Base-by-base conservation (phyloP, 345 rosid genomes). In the Syzygium jambos region DNA sequence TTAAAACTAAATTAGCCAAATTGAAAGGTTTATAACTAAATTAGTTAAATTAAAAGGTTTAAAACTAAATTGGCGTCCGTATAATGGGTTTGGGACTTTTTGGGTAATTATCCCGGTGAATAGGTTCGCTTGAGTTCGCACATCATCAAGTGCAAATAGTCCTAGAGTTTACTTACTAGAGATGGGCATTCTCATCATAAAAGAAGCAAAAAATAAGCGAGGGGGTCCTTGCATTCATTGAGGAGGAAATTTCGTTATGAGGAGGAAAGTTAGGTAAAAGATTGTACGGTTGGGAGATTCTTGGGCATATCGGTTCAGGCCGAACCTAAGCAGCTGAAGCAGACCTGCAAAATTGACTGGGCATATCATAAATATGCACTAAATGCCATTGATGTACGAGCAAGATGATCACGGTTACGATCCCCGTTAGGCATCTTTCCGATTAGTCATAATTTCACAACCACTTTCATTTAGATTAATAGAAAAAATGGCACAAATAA, bases 1-100 rank as follows among this genome's bases (percentile, higher is more conserved):
- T 57, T 5, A 57, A 4, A 25, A 57, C 0, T 57, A 57, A 56
- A 25, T 57, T 57, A 15, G 5, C 43, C 29, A 25, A 57, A 57
- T 57, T 57, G 0, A 57, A 57, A 57, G 0, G 0, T 11, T 57
- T 5, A 57, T 4, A 25, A 57, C 0, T 57, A 57, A 56, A 57
- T 57, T 57, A 6, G 5, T 0, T 3, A 57, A 57, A 57, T 57
- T 57, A 0, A 57, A 57, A 57, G 2, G 0, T 57, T 57, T 0
- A 25, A 57, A 25, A 57, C 11, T 11, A 13, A 57, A 57, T 57
- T 57, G 1, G 3, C 0, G 0, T 11, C 6, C 6, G 2, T 57
- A 25, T 57, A 43, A 43, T 5, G 7, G 46, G 1, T 43, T 43
- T 1, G 7, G 7, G 7, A 43, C 46, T 43, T 43, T 43, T 43